Conservation (phyloP, 192 early-diverging fungal species). For the Backusella liffmaniae region DNA sequence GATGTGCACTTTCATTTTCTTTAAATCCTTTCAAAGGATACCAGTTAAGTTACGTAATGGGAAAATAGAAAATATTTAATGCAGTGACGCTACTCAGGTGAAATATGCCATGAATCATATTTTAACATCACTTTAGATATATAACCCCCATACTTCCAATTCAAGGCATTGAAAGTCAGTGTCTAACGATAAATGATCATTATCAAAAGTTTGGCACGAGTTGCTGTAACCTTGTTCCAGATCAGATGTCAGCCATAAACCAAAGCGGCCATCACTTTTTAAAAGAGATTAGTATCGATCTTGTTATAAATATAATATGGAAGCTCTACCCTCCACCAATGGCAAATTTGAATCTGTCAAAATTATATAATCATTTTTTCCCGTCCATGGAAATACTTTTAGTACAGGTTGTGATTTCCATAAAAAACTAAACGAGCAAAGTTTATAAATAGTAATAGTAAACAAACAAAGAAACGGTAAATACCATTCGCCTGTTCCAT, state of each 20-base stretch:
- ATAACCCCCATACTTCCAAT: slow-evolving; percentile 36
- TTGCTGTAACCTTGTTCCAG: slow-evolving; percentile 68
- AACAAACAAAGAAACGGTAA: not conserved
- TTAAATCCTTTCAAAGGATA: too few relatives aligned
- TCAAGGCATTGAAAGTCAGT: slow-evolving; percentile 36
- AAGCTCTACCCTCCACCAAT: slow-evolving; percentile 67
- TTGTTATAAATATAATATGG: not conserved
- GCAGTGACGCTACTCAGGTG: not conserved
- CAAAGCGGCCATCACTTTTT: slow-evolving; percentile 67
- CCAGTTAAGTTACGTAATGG: too few relatives aligned
- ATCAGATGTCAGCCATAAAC: slow-evolving; percentile 74
- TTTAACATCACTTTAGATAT: not conserved
- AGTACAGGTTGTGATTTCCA: slow-evolving; percentile 18
- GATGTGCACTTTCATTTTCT: too few relatives aligned
- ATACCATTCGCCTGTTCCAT: slow-evolving; percentile 83
- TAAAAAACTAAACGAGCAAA: slow-evolving; percentile 65
- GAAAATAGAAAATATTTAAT: too few relatives aligned
- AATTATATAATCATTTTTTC: slow-evolving; percentile 80
- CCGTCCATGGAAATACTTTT: slow-evolving; percentile 67
- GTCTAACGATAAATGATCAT: slow-evolving; percentile 43
- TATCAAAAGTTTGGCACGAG: slow-evolving; percentile 75
- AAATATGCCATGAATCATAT: not conserved
- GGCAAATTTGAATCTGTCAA: slow-evolving; percentile 69
- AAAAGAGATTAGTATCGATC: not conserved
- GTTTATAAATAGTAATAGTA: slow-evolving; percentile 34